Base-by-base conservation (phyloP, 257 asterid species). In the Coffea canephora region DNA sequence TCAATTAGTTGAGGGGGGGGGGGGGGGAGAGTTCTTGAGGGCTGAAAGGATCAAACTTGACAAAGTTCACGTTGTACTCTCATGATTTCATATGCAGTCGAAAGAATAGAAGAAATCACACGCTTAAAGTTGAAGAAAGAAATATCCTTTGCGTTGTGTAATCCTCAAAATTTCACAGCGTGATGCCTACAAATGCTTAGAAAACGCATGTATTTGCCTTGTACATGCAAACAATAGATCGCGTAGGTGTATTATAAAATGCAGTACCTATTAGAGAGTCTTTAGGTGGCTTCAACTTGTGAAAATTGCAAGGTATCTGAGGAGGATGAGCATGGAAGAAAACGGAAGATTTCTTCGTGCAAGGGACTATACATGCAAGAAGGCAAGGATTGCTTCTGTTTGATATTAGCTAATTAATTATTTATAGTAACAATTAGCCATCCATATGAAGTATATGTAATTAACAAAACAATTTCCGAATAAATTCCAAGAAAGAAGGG, bases 81-180 rank as follows among this genome's bases (percentile, higher is more conserved):
- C 43, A 39, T 39, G 43, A 39, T 39, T 39, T 39, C 43, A 39
- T 39, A 4, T 39, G 5, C 3, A 39, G 43, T 39, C 5, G 4
- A 59, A 54, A 57, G 50, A 49, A 74, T 43, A 39, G 18, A 45
- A 57, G 46, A 57, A 78, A 57, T 61, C 10, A 34, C 31, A 50
- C 43, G 25, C 46, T 73, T 31, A 18, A 50, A 7, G 62, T 23
- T 69, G 80, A 86, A 86, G 87, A 79, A 81, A 86, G 85, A 86
- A 46, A 83, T 79, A 14, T 79, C 77, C 80, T 81, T 77, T 78
- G 77, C 78, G 46, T 81, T 57, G 76, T 48, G 72, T 67, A 39
- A 71, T 46, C 43, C 66, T 16, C 71, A 14, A 14, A 12, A 18
- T 27, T 8, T 25, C 11, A 3, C 15, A 48, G 21, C 1, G 21